Percentiles rank a stretch among this genome's conserved stretches.
Conservation (phyloP, 2,329 filamentous ascomycete genomes). For the Colletotrichum aenigma region DNA sequence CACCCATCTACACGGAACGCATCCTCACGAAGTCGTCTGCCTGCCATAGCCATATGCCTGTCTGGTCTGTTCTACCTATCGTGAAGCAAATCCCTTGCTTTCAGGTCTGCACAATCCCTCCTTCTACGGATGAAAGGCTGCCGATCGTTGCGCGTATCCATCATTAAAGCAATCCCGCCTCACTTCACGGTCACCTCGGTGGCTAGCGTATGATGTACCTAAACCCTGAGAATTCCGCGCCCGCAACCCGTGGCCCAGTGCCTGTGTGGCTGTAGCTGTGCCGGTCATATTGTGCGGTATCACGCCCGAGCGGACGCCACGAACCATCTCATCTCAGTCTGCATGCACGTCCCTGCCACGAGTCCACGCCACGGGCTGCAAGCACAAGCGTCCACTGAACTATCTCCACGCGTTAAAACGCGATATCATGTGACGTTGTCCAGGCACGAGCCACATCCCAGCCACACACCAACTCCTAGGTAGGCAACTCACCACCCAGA, state of each 20-base stretch:
- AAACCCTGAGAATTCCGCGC: too few species aligned
- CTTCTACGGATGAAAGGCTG: not conserved
- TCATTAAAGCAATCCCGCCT: not conserved
- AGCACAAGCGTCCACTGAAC: not conserved
- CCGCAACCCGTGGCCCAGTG: too few species aligned
- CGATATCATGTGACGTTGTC: not conserved
- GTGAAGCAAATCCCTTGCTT: too few species aligned
- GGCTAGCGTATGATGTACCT: too few species aligned
- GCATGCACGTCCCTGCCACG: not conserved
- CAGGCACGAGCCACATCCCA: not conserved
- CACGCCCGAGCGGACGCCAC: not conserved
- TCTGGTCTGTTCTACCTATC: too few species aligned
- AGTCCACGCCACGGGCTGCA: not conserved
- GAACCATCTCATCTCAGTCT: not conserved
- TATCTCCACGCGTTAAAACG: not conserved
- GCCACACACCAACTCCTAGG: too few species aligned
- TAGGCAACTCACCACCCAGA: too few species aligned
- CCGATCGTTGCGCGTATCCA: not conserved
- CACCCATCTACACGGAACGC: too few species aligned
- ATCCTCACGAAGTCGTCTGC: too few species aligned
- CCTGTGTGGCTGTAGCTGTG: too few species aligned
- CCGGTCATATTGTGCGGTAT: accelerated
- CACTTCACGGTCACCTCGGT: not conserved
- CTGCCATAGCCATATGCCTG: too few species aligned
- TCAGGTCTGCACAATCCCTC: not conserved